phyloP scores from a whole-genome alignment of 768 basidiomycete species.

The Amanita muscaria region DNA sequence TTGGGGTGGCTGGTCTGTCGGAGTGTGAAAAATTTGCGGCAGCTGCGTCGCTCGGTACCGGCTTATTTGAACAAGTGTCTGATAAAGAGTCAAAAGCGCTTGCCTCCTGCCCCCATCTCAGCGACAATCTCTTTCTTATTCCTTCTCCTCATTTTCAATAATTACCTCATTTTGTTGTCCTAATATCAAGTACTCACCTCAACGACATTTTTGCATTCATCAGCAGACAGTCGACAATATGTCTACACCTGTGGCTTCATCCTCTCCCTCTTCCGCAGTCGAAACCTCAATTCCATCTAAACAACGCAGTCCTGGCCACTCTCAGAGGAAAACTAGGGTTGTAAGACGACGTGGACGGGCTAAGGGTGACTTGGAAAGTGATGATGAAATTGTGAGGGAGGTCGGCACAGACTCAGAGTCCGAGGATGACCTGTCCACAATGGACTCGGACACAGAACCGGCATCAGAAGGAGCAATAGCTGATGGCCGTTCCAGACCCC shows the following conservation, averaged over 20 bases:
- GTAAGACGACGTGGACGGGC: slow-evolving; percentile 59
- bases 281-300: slow-evolving; percentile 23
- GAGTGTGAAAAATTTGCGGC: slow-evolving; percentile 10
- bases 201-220: slow-evolving; percentile 1
- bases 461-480: slow-evolving; percentile 53
- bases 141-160: slow-evolving; percentile 8
- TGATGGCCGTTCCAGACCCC: slow-evolving; percentile 29
- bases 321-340: slow-evolving; percentile 33
- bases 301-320: slow-evolving; percentile 23
- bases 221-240: slow-evolving; percentile 27
- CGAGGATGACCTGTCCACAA: slow-evolving; percentile 50
- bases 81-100: background rate
- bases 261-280: slow-evolving; percentile 24
- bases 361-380: slow-evolving; percentile 52
- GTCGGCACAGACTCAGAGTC: slow-evolving; percentile 65
- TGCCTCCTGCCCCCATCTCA: slow-evolving; percentile 1
- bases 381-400: slow-evolving; percentile 73
- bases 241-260: slow-evolving; percentile 34
- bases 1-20: slow-evolving; percentile 2
- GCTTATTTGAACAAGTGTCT: background rate
- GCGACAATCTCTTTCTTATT: background rate
- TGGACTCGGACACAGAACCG: slow-evolving; percentile 59
- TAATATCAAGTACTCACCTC: slow-evolving; percentile 23
- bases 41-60: slow-evolving; percentile 7
- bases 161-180: slow-evolving; percentile 15